Evolutionary conservation across 2,329 filamentous ascomycete genomes (phyloP).

Genomic region (Capronia americana): DNA sequence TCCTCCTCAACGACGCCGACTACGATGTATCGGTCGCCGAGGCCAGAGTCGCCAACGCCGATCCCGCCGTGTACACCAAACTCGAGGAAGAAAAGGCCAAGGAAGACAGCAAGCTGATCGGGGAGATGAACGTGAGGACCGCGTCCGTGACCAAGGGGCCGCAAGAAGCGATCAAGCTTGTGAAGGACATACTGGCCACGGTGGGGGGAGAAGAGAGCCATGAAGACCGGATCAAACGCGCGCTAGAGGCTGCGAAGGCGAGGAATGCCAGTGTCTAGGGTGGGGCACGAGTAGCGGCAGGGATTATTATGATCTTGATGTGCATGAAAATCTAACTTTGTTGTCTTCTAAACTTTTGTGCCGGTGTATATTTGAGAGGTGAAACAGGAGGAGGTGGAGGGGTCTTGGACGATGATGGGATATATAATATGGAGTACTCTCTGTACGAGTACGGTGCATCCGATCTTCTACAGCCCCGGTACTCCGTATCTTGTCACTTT

Average conservation of each 20-base stretch:
- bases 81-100: conserved; percentile 56
- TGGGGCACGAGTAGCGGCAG: background rate
- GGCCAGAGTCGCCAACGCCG: conserved; percentile 54
- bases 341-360: too few species aligned
- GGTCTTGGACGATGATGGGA: too few species aligned
- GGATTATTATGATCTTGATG: too few species aligned
- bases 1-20: conserved; percentile 58
- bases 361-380: background rate
- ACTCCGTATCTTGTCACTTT: too few species aligned
- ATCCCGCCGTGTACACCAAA: conserved; percentile 50
- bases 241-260: background rate
- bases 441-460: too few species aligned
- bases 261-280: background rate
- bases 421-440: too few species aligned
- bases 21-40: conserved; percentile 62
- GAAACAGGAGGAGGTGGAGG: too few species aligned
- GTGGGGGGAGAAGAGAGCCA: conserved; percentile 36
- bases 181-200: conserved; percentile 49
- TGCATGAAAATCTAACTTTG: background rate
- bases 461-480: too few species aligned
- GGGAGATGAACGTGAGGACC: conserved; percentile 51
- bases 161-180: conserved; percentile 45
- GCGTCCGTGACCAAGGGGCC: conserved; percentile 51
- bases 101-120: conserved; percentile 55
- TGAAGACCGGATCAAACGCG: background rate